These are phyloP conservation scores for Blastobotrys petasosporus DNA, from an alignment of 1,139 yeast species.

Conservation along the genomic window DNA sequence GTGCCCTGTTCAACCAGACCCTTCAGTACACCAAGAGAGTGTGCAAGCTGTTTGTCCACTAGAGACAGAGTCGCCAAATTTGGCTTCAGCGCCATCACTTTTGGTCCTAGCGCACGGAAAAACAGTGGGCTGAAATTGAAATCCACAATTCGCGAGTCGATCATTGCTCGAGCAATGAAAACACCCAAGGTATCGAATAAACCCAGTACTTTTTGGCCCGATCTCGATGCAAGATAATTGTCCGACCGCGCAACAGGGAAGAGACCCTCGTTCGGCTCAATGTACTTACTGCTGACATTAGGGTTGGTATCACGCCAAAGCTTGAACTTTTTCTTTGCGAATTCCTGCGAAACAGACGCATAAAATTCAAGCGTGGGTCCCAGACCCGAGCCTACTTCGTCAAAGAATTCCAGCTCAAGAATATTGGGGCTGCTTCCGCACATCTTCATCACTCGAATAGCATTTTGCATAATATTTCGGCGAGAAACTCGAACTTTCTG, in stretches of 20 bases:
- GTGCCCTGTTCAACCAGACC: conserved; percentile 37
- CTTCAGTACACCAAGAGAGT: conserved; percentile 51
- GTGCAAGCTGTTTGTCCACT: conserved; percentile 58
- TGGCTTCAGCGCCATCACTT: conserved; percentile 20
- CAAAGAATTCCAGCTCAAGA: conserved; percentile 80
- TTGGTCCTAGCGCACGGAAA: conserved; percentile 37
- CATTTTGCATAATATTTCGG: conserved; percentile 65
- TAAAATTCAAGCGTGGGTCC: conserved; percentile 96
- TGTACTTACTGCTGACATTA: conserved; percentile 36
- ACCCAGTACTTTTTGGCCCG: conserved; percentile 44
- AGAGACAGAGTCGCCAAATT: conserved; percentile 40
- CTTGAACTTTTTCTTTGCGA: conserved; percentile 48
- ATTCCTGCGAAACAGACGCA: conserved; percentile 72
- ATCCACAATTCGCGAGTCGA: conserved; percentile 84
- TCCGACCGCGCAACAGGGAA: conserved; percentile 64
- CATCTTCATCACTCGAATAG: conserved; percentile 67
- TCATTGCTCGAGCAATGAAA: conserved; percentile 77
- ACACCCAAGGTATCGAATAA: conserved; percentile 69
- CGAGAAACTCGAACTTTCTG: conserved; percentile 79
- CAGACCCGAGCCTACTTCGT: conserved; percentile 92
- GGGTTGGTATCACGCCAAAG: conserved; percentile 64
- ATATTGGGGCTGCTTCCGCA: conserved; percentile 79
- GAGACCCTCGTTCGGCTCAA: conserved; percentile 46
- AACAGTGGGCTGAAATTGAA: conserved; percentile 70
- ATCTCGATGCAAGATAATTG: conserved; percentile 31